Conservation (phyloP, 2,329 filamentous ascomycete species). For the Tympanopsis confertula region DNA sequence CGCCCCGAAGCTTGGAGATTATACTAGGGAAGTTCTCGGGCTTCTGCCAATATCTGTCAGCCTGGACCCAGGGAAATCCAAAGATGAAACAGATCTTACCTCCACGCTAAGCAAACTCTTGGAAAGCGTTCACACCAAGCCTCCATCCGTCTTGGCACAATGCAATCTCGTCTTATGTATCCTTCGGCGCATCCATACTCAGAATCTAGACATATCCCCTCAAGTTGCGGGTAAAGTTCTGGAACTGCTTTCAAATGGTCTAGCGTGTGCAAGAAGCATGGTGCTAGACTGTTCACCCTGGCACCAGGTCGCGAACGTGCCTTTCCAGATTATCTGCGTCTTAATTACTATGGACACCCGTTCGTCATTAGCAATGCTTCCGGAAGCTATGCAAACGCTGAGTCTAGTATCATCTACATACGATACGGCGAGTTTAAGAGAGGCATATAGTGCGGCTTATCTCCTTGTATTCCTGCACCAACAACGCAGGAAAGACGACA, state of each 20-base stretch:
- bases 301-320: conserved; percentile 49
- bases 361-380: conserved; percentile 31
- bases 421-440: conserved; percentile 33
- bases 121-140: conserved; percentile 21
- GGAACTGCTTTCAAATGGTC: conserved; percentile 26
- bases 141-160: conserved; percentile 33
- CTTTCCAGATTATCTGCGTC: conserved; percentile 44
- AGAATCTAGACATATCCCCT: conserved; percentile 30
- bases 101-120: conserved; percentile 27
- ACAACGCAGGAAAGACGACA: conserved; percentile 31
- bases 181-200: conserved; percentile 37
- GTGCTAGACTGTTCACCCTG: conserved; percentile 32
- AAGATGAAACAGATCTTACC: conserved; percentile 27
- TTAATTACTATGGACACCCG: conserved; percentile 41
- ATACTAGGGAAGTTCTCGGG: conserved; percentile 34
- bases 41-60: conserved; percentile 39
- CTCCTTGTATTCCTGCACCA: conserved; percentile 39
- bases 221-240: conserved; percentile 33
- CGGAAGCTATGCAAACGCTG: conserved; percentile 36
- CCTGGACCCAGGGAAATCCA: conserved; percentile 36
- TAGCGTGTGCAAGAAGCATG: conserved; percentile 33
- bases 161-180: conserved; percentile 43
- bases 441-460: conserved; percentile 41
- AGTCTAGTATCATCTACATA: conserved; percentile 27
- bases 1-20: conserved; percentile 22